Conservation (phyloP, 805 yeast genomes). For the Wickerhamomyces strasburgensis region DNA sequence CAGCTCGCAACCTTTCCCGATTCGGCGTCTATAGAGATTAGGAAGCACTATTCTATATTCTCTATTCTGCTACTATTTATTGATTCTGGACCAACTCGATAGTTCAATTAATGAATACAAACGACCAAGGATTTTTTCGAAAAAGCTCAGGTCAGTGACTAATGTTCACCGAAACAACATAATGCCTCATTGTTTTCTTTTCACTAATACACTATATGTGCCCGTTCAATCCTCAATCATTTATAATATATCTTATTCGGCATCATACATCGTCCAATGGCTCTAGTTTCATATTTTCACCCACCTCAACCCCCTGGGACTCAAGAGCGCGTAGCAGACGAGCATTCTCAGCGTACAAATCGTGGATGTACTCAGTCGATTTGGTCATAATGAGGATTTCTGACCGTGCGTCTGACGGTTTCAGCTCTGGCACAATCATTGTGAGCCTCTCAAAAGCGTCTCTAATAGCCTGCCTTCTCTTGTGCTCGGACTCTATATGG, state of each 20-base stretch:
- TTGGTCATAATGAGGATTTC: constrained; percentile 73
- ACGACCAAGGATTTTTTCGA: no score
- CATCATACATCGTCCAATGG: constrained; percentile 8
- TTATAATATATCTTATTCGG: no score
- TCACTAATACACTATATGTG: no score
- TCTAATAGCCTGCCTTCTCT: constrained; percentile 79
- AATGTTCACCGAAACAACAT: no score
- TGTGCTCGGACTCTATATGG: constrained; percentile 83
- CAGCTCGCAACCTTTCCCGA: background rate
- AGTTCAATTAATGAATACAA: no score
- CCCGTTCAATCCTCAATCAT: no score
- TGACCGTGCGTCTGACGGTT: constrained; percentile 68
- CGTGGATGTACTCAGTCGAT: constrained; percentile 49
- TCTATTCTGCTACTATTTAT: no score
- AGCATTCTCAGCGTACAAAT: constrained; percentile 46
- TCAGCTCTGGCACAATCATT: constrained; percentile 66
- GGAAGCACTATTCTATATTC: background rate
- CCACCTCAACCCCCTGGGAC: constrained; percentile 26
- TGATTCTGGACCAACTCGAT: no score
- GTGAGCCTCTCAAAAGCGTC: constrained; percentile 77
- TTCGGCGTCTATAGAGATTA: background rate
- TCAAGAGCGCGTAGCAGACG: constrained; percentile 38
- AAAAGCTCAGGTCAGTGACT: no score
- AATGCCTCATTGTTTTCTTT: no score
- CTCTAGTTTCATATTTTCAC: constrained; percentile 5